Evolutionary conservation across 1,139 yeast species (phyloP), one percentile per base, ranked within the genome.

Genomic region (Geotrichum carabidarum): DNA sequence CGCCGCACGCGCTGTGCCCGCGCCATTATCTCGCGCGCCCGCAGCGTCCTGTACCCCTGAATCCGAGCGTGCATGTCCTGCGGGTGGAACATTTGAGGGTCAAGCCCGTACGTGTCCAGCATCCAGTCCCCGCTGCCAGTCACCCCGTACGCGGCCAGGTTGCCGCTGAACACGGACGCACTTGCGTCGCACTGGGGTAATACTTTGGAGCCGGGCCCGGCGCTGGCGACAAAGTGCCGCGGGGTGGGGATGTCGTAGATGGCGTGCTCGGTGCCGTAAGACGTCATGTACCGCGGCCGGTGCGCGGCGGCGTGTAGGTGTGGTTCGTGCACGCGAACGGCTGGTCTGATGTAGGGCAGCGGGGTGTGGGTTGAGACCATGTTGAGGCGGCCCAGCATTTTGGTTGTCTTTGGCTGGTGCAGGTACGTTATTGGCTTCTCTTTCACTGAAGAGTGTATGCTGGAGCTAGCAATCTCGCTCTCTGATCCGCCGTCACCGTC

Each of bases 311-410:
- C n/a, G 5, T 44, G 48, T 8, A 17, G 27, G 14, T 6, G 12
- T 9, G 50, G 50, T 12, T 18, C 27, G 27, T 47, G 44, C 8
- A 37, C 50, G 8, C 50, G 50, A 3, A 22, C 11, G n/a, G 50
- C 43, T 8, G 50, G 50, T 12, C 30, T 27, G 2, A 32, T n/a
- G 44, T 37, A 47, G 2, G 50, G 50, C 31, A 47, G 44, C 12
- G 50, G 50, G 7, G 50, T 47, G 31, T 14, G 41, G 3, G 50
- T 47, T 8, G 50, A 34, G 36, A 47, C 30, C 11, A 47, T 35
- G 44, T 47, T 47, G n/a, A 47, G 27, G 36, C 50, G 50, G 14
- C 35, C 31, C 8, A 36, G 22, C n/a, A 9, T 41, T 17, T 14
- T 15, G 11, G 18, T n/a, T 9, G 34, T 43, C 11, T 41, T 18